These are phyloP conservation scores for Calonectria ilicicola DNA, from an alignment of 2,329 filamentous ascomycete genomes.

Conservation along the genomic window DNA sequence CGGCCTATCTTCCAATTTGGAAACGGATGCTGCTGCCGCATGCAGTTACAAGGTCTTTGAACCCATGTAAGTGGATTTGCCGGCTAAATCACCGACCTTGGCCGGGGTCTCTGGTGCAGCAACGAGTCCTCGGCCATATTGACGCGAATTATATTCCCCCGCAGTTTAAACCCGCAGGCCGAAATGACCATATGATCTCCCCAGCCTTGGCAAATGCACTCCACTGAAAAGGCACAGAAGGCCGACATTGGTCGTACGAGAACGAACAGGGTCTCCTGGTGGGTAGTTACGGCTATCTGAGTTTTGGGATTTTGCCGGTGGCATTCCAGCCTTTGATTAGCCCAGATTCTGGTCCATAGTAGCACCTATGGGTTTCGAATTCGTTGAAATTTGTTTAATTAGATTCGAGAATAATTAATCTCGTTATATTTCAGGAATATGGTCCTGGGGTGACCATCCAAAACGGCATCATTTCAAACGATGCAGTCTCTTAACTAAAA, in stretches of 20 bases:
- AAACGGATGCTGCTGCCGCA: not conserved
- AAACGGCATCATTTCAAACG: not conserved
- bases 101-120: not conserved
- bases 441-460: too few relatives aligned
- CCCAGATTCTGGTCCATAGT: too few relatives aligned
- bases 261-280: not conserved
- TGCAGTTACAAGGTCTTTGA: not conserved
- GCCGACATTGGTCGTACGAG: not conserved
- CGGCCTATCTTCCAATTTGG: not conserved
- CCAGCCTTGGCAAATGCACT: not conserved
- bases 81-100: conserved; percentile 1
- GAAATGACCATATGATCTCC: not conserved
- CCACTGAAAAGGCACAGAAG: not conserved
- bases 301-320: too few relatives aligned
- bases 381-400: too few relatives aligned
- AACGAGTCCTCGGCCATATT: not conserved
- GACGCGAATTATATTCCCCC: not conserved
- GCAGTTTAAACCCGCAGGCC: not conserved
- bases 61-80: not conserved
- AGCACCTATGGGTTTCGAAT: too few relatives aligned
- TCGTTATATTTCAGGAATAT: too few relatives aligned
- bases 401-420: too few relatives aligned
- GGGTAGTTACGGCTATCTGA: too few relatives aligned
- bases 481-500: not conserved
- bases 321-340: too few relatives aligned